Evolutionary conservation across 2,329 filamentous ascomycete species (phyloP).

Genomic region (Botrytis aclada): DNA sequence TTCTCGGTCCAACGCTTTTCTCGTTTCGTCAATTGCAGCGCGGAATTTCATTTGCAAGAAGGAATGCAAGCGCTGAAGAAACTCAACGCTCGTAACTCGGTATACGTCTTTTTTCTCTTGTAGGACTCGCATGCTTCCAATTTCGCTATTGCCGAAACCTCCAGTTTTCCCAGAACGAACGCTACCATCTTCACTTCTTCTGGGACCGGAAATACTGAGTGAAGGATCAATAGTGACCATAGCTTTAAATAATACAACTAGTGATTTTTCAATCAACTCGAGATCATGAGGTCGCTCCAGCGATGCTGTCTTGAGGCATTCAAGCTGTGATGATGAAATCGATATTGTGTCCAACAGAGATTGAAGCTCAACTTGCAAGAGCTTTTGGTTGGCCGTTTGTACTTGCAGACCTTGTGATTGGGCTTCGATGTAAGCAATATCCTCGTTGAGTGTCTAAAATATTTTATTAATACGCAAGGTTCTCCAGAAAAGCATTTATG

Average conservation of each 20-base stretch:
- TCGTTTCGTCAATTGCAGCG: conserved; percentile 67
- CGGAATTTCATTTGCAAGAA: conserved; percentile 83
- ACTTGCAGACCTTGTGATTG: conserved; percentile 96
- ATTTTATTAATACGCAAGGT: conserved; percentile 28
- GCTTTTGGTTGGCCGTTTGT: conserved; percentile 93
- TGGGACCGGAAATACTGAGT: conserved; percentile 48
- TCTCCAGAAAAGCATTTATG: conserved; percentile 49
- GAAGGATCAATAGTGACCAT: conserved; percentile 91
- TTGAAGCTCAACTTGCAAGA: conserved; percentile 81
- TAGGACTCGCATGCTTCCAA: conserved; percentile 85
- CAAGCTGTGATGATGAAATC: conserved; percentile 73
- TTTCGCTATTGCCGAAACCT: conserved; percentile 48
- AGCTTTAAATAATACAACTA: conserved; percentile 84
- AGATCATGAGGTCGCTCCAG: conserved; percentile 69
- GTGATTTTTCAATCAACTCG: conserved; percentile 70
- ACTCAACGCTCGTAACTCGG: conserved; percentile 67
- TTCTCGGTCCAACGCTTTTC: conserved; percentile 52
- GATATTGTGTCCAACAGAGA: conserved; percentile 87
- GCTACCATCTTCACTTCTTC: conserved; percentile 43
- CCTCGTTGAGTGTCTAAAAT: conserved; percentile 79
- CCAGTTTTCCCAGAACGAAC: conserved; percentile 39
- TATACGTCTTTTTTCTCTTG: conserved; percentile 95
- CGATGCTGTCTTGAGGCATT: conserved; percentile 68
- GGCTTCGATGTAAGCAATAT: conserved; percentile 95
- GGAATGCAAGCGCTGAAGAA: conserved; percentile 74